phyloP scores from a whole-genome alignment of 2,329 filamentous ascomycete species.

The Hawksworthiomyces lignivorus region DNA sequence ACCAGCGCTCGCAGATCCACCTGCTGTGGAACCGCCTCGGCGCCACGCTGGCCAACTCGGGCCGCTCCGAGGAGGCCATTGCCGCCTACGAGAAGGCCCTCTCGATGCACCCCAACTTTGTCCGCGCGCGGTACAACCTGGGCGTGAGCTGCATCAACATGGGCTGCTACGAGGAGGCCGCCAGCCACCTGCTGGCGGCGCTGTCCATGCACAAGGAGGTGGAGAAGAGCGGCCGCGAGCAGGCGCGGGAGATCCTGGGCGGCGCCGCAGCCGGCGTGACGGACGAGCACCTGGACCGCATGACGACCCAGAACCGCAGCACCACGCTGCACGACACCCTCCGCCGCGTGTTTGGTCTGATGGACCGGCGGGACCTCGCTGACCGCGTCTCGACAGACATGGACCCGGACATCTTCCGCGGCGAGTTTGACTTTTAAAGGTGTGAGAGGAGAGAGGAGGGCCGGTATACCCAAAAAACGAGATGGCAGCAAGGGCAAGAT shows the following conservation, averaged over 20 bases:
- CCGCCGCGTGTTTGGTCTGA: constrained; percentile 89
- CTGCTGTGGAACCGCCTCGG: constrained; percentile 96
- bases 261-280: constrained; percentile 37
- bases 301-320: constrained; percentile 92
- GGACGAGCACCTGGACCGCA: constrained; percentile 73
- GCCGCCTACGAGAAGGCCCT: constrained; percentile 92
- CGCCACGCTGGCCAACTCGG: constrained; percentile 90
- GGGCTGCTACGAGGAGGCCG: constrained; percentile 87
- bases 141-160: constrained; percentile 97
- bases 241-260: constrained; percentile 75
- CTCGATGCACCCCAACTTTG: constrained; percentile 87
- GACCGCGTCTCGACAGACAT: constrained; percentile 85
- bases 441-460: neutral
- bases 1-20: constrained; percentile 79
- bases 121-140: constrained; percentile 92
- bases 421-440: constrained; percentile 76
- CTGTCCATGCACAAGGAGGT: constrained; percentile 94
- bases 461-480: neutral
- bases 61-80: constrained; percentile 90
- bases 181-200: constrained; percentile 83
- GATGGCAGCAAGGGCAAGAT: too few species aligned
- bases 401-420: constrained; percentile 81
- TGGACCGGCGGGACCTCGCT: constrained; percentile 80
- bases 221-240: constrained; percentile 74
- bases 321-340: constrained; percentile 96